Base-by-base conservation (phyloP, 2,329 filamentous ascomycete genomes). In the Daldinia eschscholtzii region DNA sequence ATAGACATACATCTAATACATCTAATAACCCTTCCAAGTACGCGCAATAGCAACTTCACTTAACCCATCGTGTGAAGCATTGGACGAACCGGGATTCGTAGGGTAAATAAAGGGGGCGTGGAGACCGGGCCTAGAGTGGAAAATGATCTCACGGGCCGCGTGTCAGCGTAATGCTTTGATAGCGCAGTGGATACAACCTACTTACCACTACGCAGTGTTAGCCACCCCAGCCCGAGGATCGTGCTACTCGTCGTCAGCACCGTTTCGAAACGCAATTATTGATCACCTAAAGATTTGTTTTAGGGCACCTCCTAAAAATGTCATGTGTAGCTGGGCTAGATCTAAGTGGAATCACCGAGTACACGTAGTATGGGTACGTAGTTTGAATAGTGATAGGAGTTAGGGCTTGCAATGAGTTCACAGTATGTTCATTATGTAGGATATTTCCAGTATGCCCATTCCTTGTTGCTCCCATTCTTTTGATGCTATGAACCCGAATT, bases 61-160 rank as follows among this genome's bases (percentile, higher is more conserved):
- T 48, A 48, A 48, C 44, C 44, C 13, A 28, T 48, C 12, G 35
- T 37, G 42, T 61, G 61, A 62, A 64, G 60, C 57, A 30, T 23
- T 59, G 23, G 52, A 23, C 13, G 53, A 30, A 35, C 50, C n/a
- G 39, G 57, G 56, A 64, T 61, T 20, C 20, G 44, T 50, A 42
- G 37, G 55, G 61, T 10, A 52, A 28, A 56, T 64, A 65, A 39
- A 37, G 61, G 63, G 44, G 64, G 64, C 64, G 52, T 62, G 64
- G 64, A 70, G 64, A 20, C 57, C 50, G 57, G 6, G 28, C 61
- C 48, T 46, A 64, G 61, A 50, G 50, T 59, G 46, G 67, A 62
- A 70, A 67, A 42, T 53, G 64, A 64, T 67, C 61, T 67, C 52
- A 50, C 23, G 60, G 67, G 64, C 64, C 67, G 67, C 67, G 64